A percentile compares a stretch with the other conserved stretches of the same genome.
phyloP scores from a whole-genome alignment of 495 filamentous ascomycete species.

The Glonium stellatum region DNA sequence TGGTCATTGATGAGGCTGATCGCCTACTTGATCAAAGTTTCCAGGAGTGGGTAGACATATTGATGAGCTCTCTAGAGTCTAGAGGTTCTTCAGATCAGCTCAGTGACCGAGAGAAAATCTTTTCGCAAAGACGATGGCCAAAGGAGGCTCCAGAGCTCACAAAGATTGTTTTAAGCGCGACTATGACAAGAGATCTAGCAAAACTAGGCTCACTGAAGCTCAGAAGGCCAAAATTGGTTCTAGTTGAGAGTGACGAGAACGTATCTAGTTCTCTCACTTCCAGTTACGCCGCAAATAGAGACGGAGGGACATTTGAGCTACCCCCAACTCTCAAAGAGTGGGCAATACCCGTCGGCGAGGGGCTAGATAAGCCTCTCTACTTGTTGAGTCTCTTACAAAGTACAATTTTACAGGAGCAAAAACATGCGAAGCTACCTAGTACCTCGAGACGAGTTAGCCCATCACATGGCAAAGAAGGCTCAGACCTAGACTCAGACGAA shows the following conservation, averaged over 20 bases:
- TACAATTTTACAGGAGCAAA: conserved; percentile 10
- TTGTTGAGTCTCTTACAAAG: conserved; percentile 52
- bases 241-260: conserved; percentile 51
- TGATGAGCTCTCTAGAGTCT: conserved; percentile 56
- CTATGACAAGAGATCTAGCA: conserved; percentile 83
- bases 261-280: conserved; percentile 22
- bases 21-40: conserved; percentile 84
- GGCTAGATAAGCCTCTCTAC: conserved; percentile 76
- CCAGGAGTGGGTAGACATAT: conserved; percentile 77
- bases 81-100: conserved; percentile 21
- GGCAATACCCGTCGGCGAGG: conserved; percentile 66
- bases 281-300: conserved; percentile 23
- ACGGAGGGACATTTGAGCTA: conserved; percentile 46
- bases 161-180: conserved; percentile 83
- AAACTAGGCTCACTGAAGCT: conserved; percentile 70
- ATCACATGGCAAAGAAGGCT: background rate
- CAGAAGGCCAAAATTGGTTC: conserved; percentile 64
- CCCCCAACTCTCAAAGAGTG: conserved; percentile 65
- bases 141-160: conserved; percentile 43
- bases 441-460: conserved; percentile 10
- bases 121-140: conserved; percentile 46
- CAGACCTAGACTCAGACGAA: conserved; percentile 35
- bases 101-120: conserved; percentile 31
- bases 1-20: conserved; percentile 91
- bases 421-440: conserved; percentile 11